Conservation (phyloP, 371 early-diverging fungal genomes). For the Phascolomyces articulosus region DNA sequence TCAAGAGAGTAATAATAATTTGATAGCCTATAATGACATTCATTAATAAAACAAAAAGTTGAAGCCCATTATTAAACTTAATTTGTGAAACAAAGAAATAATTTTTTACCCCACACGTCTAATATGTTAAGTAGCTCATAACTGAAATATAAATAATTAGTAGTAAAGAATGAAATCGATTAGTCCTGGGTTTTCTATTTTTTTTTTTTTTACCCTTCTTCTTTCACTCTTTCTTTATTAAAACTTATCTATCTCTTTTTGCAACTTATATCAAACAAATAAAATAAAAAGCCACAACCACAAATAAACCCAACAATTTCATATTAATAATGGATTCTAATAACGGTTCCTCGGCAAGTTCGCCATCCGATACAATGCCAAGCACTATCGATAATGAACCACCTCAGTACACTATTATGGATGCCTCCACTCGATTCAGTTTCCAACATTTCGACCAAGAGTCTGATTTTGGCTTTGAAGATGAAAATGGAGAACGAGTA, state of each 20-base stretch:
- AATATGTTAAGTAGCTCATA: too few relatives aligned
- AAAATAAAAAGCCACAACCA: too few relatives aligned
- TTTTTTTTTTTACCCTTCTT: background rate
- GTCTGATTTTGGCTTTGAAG: slow-evolving; percentile 38
- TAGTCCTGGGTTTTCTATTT: too few relatives aligned
- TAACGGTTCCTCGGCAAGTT: background rate
- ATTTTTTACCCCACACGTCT: too few relatives aligned
- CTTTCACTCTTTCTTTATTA: too few relatives aligned
- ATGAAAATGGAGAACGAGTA: slow-evolving; percentile 33
- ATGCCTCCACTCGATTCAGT: slow-evolving; percentile 13
- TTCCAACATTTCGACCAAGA: slow-evolving; percentile 49
- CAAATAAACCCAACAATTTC: too few relatives aligned
- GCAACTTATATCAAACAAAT: too few relatives aligned
- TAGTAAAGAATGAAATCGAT: too few relatives aligned
- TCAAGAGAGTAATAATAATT: background rate
- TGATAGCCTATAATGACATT: background rate
- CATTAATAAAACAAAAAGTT: background rate
- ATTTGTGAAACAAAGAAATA: background rate
- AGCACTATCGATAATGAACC: background rate
- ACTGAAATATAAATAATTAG: too few relatives aligned
- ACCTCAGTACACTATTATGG: too few relatives aligned
- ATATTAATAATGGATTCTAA: background rate
- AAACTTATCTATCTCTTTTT: too few relatives aligned
- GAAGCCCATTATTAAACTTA: background rate
- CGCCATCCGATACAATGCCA: background rate